phyloP scores from a whole-genome alignment of 164 flowering plant genomes.

The Nelumbo lutea region DNA sequence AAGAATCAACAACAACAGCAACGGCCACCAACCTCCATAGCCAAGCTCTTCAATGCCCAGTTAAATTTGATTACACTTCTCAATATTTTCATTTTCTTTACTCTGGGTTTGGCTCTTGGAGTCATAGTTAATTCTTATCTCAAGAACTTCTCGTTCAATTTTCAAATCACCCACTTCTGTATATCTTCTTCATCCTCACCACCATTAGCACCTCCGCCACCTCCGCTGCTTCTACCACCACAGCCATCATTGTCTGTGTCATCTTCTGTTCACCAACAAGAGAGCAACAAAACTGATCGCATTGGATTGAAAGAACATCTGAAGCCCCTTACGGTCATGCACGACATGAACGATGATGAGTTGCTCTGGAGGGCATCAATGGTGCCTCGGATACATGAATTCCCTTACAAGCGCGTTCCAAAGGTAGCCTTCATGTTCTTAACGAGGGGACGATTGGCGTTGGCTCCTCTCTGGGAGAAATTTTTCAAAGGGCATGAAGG shows the following conservation, averaged over 20 bases:
- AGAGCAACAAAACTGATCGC: background rate
- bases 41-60: conserved; percentile 22
- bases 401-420: conserved; percentile 31
- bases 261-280: too few species aligned
- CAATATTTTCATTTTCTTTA: conserved; percentile 17
- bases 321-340: conserved; percentile 25
- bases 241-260: background rate
- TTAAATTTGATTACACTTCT: conserved; percentile 16
- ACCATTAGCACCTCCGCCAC: background rate
- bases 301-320: conserved; percentile 24
- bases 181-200: conserved; percentile 4
- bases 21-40: background rate
- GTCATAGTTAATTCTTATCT: conserved; percentile 19
- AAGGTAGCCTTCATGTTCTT: conserved; percentile 64
- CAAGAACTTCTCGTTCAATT: conserved; percentile 18
- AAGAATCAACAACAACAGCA: conserved; percentile 12
- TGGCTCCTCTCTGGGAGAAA: conserved; percentile 60
- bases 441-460: conserved; percentile 31
- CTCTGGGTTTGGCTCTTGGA: conserved; percentile 26
- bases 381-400: conserved; percentile 24
- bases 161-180: conserved; percentile 21
- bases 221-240: background rate
- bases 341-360: conserved; percentile 50
- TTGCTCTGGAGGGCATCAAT: conserved; percentile 53
- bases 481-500: conserved; percentile 55